Base-by-base conservation (phyloP, 2,329 filamentous ascomycete species). In the Claviceps maximensis region DNA sequence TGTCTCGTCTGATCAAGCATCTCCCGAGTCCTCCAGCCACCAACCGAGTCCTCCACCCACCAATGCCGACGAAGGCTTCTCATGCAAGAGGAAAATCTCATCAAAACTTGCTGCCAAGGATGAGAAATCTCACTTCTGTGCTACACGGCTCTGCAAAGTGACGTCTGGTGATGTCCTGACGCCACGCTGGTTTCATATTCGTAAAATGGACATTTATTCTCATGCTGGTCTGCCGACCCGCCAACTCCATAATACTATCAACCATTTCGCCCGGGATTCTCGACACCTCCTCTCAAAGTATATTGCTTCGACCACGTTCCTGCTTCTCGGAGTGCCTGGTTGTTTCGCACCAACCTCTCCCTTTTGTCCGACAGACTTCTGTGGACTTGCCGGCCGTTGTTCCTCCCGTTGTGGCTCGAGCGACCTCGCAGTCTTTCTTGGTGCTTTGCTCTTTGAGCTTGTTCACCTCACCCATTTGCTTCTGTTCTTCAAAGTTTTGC, bases 221-320 rank as follows among this genome's bases (percentile, higher is more conserved):
- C 59, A 57, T 60, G 53, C 58, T 59, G 58, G 58, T 48, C 52
- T 57, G 33, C 60, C 62, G 63, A 60, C 59, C 63, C 67, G 60
- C 71, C 31, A 33, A 3, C 60, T 66, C 57, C 48, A 55, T 53
- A 47, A 56, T 56, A 53, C 54, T 54, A 57, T 56, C 51, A 58
- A 59, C 58, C 70, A 71, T 70, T 70, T 67, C 60, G 61, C 57
- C 40, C 56, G 53, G 67, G n/a, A 62, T 61, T 67, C 69, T 72
- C 70, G 71, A 69, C 67, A 66, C 61, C 60, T 54, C 36, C 38
- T 57, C 56, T 56, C 57, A 59, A 59, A 62, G 55, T 61, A 64
- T 62, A 61, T 66, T 64, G 57, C 57, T 55, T 55, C 58, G 57
- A n/a, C 55, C 55, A 59, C 61, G 60, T 59, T 61, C 63, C 66